phyloP scores from a whole-genome alignment of 2,329 filamentous ascomycete genomes.

The Phialophora chinensis region DNA sequence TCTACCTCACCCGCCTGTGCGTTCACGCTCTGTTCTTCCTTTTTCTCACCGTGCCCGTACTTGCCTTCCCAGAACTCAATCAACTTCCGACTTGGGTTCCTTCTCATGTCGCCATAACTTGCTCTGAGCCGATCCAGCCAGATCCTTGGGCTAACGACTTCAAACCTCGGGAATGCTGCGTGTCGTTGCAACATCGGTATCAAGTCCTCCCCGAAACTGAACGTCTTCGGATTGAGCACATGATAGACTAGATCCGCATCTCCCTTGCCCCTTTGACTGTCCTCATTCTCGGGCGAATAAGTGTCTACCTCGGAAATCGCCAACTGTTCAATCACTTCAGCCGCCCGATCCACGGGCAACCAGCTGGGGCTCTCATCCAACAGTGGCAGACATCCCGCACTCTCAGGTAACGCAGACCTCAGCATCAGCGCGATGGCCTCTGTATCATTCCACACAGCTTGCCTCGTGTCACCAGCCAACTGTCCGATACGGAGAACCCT shows the following conservation, averaged over 20 bases:
- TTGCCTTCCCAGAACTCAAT: constrained; percentile 56
- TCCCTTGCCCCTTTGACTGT: constrained; percentile 21
- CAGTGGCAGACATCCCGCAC: constrained; percentile 52
- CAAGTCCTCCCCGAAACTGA: constrained; percentile 55
- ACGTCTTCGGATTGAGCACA: constrained; percentile 54
- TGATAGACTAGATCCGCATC: constrained; percentile 53
- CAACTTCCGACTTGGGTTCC: constrained; percentile 56
- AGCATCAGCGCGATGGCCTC: constrained; percentile 62
- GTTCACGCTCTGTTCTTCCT: background rate
- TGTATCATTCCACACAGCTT: constrained; percentile 58
- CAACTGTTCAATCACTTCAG: constrained; percentile 44
- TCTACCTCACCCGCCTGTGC: background rate
- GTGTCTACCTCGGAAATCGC: constrained; percentile 18
- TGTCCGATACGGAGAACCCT: constrained; percentile 58
- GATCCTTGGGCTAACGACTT: constrained; percentile 48
- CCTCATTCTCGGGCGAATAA: background rate
- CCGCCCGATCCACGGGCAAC: constrained; percentile 53
- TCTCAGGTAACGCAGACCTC: constrained; percentile 31
- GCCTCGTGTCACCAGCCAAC: constrained; percentile 55
- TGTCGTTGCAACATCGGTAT: constrained; percentile 51
- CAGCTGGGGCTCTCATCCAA: constrained; percentile 52
- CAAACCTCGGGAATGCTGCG: constrained; percentile 17
- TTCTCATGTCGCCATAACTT: constrained; percentile 36
- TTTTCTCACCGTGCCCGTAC: constrained; percentile 7
- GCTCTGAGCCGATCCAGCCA: constrained; percentile 52